phyloP scores from a whole-genome alignment of 148 eudicot species.

The Chenopodium berlandieri region DNA sequence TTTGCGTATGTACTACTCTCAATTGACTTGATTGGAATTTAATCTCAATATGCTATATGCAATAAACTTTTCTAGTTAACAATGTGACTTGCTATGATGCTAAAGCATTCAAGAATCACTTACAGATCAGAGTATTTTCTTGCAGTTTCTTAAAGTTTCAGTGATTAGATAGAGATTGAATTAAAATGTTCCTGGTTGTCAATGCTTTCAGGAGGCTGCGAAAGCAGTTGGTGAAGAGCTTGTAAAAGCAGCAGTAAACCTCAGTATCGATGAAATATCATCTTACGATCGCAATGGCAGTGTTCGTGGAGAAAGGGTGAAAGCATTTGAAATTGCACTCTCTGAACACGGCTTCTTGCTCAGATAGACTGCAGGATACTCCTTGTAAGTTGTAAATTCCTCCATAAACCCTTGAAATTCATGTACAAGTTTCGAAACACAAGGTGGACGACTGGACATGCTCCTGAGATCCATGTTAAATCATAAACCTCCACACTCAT shows the following conservation, averaged over 20 bases:
- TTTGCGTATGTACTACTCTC: neutral
- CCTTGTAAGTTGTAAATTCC: neutral
- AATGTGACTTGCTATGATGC: neutral
- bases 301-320: conserved; percentile 54
- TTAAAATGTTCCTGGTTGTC: neutral
- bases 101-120: neutral
- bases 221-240: conserved; percentile 83
- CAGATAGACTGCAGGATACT: conserved; percentile 22
- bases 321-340: conserved; percentile 81
- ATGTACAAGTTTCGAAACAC: too few species aligned
- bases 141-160: neutral
- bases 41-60: neutral
- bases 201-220: conserved; percentile 68
- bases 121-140: neutral
- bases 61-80: neutral
- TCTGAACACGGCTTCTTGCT: conserved; percentile 74
- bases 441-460: too few species aligned
- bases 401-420: neutral
- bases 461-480: too few species aligned
- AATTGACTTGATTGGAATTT: neutral
- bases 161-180: neutral
- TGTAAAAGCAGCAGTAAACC: conserved; percentile 65
- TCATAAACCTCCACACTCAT: too few species aligned
- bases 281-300: conserved; percentile 77
- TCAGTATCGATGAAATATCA: conserved; percentile 67